Percentiles rank a stretch among this genome's conserved stretches.
Evolutionary conservation across 2,329 filamentous ascomycete genomes (phyloP).

Genomic region (Cylindrodendrum hubeiense): DNA sequence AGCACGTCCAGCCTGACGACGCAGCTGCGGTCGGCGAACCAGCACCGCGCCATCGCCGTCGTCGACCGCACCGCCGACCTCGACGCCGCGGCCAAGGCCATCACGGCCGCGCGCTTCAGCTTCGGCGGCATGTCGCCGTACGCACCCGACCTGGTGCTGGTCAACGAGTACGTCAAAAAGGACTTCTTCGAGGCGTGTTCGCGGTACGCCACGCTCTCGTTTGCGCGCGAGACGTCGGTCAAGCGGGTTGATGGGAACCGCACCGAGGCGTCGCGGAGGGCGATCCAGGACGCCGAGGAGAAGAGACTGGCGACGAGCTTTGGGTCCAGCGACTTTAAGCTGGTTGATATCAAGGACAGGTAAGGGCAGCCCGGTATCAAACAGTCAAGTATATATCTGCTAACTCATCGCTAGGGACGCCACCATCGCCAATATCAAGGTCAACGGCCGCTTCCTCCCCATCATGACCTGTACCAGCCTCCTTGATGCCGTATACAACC

Average conservation of each 20-base stretch:
- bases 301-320: conserved; percentile 13
- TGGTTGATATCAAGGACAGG: conserved; percentile 25
- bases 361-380: not conserved
- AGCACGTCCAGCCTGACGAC: conserved; percentile 22
- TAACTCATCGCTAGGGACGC: conserved; percentile 4
- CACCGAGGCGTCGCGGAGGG: conserved; percentile 13
- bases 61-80: conserved; percentile 39
- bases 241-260: conserved; percentile 16
- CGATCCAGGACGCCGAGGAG: conserved; percentile 16
- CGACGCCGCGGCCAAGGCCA: conserved; percentile 28
- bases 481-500: conserved; percentile 23
- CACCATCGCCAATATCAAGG: conserved; percentile 20
- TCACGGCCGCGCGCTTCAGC: conserved; percentile 31
- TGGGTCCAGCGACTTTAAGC: conserved; percentile 15
- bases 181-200: conserved; percentile 31
- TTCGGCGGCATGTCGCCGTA: conserved; percentile 34
- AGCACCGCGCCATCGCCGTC: conserved; percentile 25
- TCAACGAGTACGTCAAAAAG: conserved; percentile 41
- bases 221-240: conserved; percentile 16
- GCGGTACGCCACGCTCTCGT: conserved; percentile 10
- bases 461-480: conserved; percentile 22
- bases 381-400: no score
- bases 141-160: conserved; percentile 34
- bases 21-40: conserved; percentile 8
- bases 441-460: conserved; percentile 25